A percentile compares a stretch with the other conserved stretches of the same genome.
phyloP scores from a whole-genome alignment of 192 early-diverging fungal species.

The Coemansia sp. region DNA sequence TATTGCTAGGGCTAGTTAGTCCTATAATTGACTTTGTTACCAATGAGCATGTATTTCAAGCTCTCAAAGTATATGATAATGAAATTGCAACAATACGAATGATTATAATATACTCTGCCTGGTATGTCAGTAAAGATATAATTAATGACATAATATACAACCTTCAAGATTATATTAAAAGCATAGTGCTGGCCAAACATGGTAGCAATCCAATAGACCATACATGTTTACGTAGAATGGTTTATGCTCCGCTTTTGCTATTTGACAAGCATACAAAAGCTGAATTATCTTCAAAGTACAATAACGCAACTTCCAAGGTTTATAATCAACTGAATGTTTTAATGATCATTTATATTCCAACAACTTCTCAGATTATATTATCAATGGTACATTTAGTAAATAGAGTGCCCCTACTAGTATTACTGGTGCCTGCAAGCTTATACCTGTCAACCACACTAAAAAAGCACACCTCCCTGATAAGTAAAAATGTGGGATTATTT shows the following conservation, averaged over 20 bases:
- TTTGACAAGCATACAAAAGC: conserved; percentile 24
- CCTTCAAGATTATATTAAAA: background rate
- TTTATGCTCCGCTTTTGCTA: conserved; percentile 28
- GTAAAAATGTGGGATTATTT: too few species aligned
- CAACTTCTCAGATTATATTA: too few species aligned
- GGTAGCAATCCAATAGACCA: background rate
- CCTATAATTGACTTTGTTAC: background rate
- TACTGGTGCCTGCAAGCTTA: too few species aligned
- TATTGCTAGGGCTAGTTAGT: background rate
- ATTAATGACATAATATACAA: background rate
- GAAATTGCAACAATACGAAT: background rate
- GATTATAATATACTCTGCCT: background rate
- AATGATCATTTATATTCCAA: too few species aligned
- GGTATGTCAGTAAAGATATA: background rate
- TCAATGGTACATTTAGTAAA: too few species aligned
- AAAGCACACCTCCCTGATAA: too few species aligned
- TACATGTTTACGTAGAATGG: conserved; percentile 12
- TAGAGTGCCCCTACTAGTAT: too few species aligned
- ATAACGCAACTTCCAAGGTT: too few species aligned
- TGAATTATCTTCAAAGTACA: background rate
- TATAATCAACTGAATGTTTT: too few species aligned
- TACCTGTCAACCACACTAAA: too few species aligned
- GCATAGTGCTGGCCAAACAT: background rate
- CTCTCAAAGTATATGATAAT: background rate
- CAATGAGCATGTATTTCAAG: background rate